These are phyloP conservation scores for Canavalia gladiata DNA, from an alignment of 306 rosid genomes.

Conservation along the genomic window DNA sequence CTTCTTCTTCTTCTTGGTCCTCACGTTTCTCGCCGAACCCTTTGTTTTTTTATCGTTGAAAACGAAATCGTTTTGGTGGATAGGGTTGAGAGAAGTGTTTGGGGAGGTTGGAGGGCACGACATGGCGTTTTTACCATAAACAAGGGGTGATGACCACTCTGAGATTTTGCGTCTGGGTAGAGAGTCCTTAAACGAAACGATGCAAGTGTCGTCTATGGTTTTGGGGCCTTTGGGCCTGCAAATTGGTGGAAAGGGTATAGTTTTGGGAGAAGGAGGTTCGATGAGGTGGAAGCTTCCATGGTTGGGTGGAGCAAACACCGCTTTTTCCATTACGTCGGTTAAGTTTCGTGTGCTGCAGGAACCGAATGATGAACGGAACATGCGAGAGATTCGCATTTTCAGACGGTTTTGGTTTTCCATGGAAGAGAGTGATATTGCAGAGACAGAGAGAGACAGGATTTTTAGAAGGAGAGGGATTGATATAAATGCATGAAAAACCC, in stretches of 20 bases:
- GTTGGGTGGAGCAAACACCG: slow-evolving; percentile 53
- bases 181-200: slow-evolving; percentile 56
- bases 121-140: neutral
- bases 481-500: slow-evolving; percentile 59
- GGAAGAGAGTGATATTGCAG: neutral
- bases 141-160: slow-evolving; percentile 56
- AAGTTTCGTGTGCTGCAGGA: slow-evolving; percentile 78
- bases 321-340: slow-evolving; percentile 70
- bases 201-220: slow-evolving; percentile 39
- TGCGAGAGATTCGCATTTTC: slow-evolving; percentile 79
- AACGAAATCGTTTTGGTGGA: slow-evolving; percentile 43
- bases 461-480: slow-evolving; percentile 17
- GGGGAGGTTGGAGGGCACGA: slow-evolving; percentile 65
- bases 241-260: slow-evolving; percentile 58
- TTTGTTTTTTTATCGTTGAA: slow-evolving; percentile 38
- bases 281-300: slow-evolving; percentile 38
- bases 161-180: slow-evolving; percentile 65
- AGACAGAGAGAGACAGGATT: neutral
- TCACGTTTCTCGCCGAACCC: slow-evolving; percentile 30
- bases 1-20: slow-evolving; percentile 43
- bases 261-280: slow-evolving; percentile 48
- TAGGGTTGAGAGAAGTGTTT: slow-evolving; percentile 53
- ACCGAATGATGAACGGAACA: slow-evolving; percentile 82
- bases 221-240: slow-evolving; percentile 59
- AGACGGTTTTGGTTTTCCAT: slow-evolving; percentile 82